Evolutionary conservation across 106 monocot species (phyloP), one percentile per base, ranked within the genome.

Genomic region (Alisma plantagoaquatica): DNA sequence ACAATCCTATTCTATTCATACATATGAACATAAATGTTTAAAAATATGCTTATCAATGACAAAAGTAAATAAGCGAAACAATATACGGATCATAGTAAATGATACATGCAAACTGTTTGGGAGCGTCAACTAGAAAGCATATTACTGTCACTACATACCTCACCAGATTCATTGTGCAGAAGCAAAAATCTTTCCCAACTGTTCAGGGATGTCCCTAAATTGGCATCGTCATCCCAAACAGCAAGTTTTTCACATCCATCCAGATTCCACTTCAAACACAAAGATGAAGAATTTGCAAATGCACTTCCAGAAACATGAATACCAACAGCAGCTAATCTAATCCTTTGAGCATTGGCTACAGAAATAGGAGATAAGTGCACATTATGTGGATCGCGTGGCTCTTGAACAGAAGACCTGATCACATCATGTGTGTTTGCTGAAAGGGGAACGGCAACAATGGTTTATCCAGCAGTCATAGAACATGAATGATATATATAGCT

Each of bases 271-370:
- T 60, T 85, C 65, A 98, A 72, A 32, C 29, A 68, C 62, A 98
- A 82, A 53, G 98, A 98, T 51, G 98, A 98, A 49, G 90, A 81
- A 71, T 98, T 98, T 27, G 98, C 89, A 82, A 90, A 98, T 63
- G 67, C 32, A 48, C 67, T 75, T 62, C 65, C 74, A 51, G 57
- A 72, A 26, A 17, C 41, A 73, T 98, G 90, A 46, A 82, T 62
- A 32, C 84, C 76, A 60, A 75, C 71, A 75, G 90, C 78, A 85
- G 85, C 70, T 41, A 98, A 20, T 23, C 89, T 70, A 50, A 90
- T 75, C 24, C 65, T 79, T 20, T 73, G 69, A 29, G 78, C 77
- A 71, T 86, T 82, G 19, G 84, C 79, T 19, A 98, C 79, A 29
- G 50, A 63, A 46, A 85, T 49, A 54, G 81, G 81, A 58, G 75